phyloP scores from a whole-genome alignment of 2,329 filamentous ascomycete genomes.

The Hypoxylon sp. region DNA sequence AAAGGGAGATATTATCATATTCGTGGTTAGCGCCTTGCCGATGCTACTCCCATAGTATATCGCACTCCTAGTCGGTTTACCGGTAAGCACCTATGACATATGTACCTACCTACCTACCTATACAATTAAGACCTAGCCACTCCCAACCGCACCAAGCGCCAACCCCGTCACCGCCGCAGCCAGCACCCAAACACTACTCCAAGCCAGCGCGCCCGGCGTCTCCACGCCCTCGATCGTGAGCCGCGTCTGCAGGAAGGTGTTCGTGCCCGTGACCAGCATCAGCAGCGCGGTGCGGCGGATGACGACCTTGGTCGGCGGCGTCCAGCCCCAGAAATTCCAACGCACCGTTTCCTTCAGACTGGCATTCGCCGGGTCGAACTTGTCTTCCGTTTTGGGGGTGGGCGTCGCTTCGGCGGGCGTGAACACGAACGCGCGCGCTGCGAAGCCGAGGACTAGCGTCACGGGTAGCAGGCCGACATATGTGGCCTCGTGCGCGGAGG shows the following conservation, averaged over 20 bases:
- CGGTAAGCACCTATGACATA: too few species aligned
- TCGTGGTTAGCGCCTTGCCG: neutral
- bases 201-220: conserved; percentile 76
- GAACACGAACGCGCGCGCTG: conserved; percentile 84
- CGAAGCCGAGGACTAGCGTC: conserved; percentile 73
- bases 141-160: conserved; percentile 66
- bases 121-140: conserved; percentile 58
- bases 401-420: conserved; percentile 72
- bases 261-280: conserved; percentile 69
- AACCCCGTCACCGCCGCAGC: conserved; percentile 73
- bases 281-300: conserved; percentile 75
- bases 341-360: conserved; percentile 78
- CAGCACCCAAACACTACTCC: conserved; percentile 81
- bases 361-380: conserved; percentile 76
- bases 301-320: conserved; percentile 72
- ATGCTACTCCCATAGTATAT: neutral
- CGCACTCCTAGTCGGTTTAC: too few species aligned
- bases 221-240: conserved; percentile 80
- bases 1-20: too few species aligned
- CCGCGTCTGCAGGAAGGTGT: conserved; percentile 75
- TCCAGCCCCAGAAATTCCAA: conserved; percentile 81
- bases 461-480: conserved; percentile 73
- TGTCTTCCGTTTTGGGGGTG: conserved; percentile 63
- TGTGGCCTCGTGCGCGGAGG: conserved; percentile 75
- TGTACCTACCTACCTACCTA: neutral